Base-by-base conservation (phyloP, 805 yeast genomes). In the Candida corydali region DNA sequence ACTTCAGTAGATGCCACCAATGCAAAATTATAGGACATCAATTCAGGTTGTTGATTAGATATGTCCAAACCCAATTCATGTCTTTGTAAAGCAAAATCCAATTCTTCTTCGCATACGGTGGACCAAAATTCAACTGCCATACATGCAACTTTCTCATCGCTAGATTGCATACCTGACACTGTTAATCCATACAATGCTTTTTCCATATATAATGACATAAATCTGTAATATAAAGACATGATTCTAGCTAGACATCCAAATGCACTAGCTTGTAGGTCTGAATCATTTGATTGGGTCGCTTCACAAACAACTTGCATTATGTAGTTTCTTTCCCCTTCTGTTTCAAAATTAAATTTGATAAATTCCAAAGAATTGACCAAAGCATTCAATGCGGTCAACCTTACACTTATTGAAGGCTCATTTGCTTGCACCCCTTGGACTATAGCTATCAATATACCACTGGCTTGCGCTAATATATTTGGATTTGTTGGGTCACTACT, bases 51-150 rank as follows among this genome's bases (percentile, higher is more conserved):
- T n/a, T 30, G 39, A 31, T 46, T 46, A n/a, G 41, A 36, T 8
- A 38, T 14, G 33, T 73, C 70, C 37, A 70, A 72, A 30, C 76
- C 77, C 49, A 57, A 70, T 47, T 82, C 88, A 32, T 79, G 80
- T 45, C 76, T 69, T 54, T 80, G 86, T 41, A 76, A 61, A 12
- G 83, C 77, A 41, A 86, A 79, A 45, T 86, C 96, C 44, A 85
- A 72, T 62, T 93, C 98, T 55, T 84, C 96, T 66, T 93, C 98
- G 68, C 98, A 89, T n/a, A 93, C 93, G n/a, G 98, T 87, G 41
- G 91, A 80, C 98, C 98, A 93, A 59, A 93, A 91, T 65, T 93
- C 98, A 40, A 93, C 93, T 20, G 98, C 97, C 97, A 91, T 89
- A 56, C 97, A 87, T 1, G 96, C 83, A 20, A 93, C 98, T 50